Evolutionary conservation across 2,329 filamentous ascomycete species (phyloP).

Genomic region (Trichophyton mentagrophytes): DNA sequence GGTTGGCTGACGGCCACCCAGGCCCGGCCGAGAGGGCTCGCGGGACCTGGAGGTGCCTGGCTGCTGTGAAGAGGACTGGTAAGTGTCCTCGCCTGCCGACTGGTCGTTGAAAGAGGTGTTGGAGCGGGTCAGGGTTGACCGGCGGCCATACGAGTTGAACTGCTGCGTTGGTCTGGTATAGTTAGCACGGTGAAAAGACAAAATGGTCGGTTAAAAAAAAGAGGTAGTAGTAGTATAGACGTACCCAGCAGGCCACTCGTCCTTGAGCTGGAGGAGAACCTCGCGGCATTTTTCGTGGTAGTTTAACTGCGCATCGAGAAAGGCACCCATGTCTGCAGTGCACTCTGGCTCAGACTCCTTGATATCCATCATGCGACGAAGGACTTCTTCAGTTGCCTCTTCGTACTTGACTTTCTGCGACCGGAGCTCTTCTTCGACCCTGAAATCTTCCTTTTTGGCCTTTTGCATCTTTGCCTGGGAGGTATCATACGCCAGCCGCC

Average conservation of each 20-base stretch:
- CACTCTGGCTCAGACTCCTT: constrained; percentile 81
- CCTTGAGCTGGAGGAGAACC: constrained; percentile 57
- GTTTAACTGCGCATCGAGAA: constrained; percentile 77
- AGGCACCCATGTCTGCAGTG: constrained; percentile 62
- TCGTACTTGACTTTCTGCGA: constrained; percentile 91
- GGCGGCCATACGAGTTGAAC: constrained; percentile 18
- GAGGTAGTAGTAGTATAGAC: constrained; percentile 14
- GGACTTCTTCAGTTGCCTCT: constrained; percentile 83
- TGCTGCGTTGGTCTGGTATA: constrained; percentile 15
- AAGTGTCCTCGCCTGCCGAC: constrained; percentile 38
- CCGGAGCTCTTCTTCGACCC: constrained; percentile 82
- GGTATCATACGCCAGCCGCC: constrained; percentile 81
- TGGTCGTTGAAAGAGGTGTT: constrained; percentile 52
- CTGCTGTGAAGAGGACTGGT: constrained; percentile 37
- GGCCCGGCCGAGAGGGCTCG: constrained; percentile 34
- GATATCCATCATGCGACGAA: constrained; percentile 88
- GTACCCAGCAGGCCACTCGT: constrained; percentile 55
- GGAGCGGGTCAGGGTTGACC: constrained; percentile 43
- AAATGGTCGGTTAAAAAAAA: background rate
- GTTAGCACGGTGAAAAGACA: background rate
- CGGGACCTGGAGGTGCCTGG: constrained; percentile 23
- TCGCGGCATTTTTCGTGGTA: constrained; percentile 87
- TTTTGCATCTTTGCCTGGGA: constrained; percentile 85
- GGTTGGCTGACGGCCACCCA: constrained; percentile 40
- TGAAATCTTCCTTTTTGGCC: constrained; percentile 83